Percentiles rank a stretch among this genome's conserved stretches.
Conservation (phyloP, 192 early-diverging fungal species). For the Umbelopsis isabellina region DNA sequence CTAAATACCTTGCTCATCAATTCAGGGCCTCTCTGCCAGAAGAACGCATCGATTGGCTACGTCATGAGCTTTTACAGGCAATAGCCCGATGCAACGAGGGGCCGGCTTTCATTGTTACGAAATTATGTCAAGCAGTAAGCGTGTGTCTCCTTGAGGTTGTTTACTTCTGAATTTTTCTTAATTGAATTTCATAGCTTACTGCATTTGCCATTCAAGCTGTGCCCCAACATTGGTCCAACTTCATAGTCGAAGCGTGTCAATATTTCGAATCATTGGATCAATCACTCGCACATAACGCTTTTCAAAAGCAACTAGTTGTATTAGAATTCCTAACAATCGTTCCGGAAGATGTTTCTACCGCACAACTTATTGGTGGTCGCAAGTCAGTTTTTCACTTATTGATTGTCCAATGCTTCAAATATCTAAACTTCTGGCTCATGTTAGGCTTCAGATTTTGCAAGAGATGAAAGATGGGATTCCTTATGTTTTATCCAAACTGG, state of each 20-base stretch:
- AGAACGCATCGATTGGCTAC: slow-evolving; percentile 57
- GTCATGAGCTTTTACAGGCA: slow-evolving; percentile 49
- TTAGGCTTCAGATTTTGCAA: slow-evolving; percentile 35
- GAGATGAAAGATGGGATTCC: slow-evolving; percentile 34
- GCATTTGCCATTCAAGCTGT: slow-evolving; percentile 51
- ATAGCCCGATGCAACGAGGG: slow-evolving; percentile 49
- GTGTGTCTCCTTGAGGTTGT: background rate
- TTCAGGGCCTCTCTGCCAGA: slow-evolving; percentile 52
- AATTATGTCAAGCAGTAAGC: slow-evolving; percentile 59
- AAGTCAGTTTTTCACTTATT: slow-evolving; percentile 40
- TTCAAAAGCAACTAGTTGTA: slow-evolving; percentile 41
- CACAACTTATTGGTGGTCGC: slow-evolving; percentile 44
- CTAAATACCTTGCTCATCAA: background rate
- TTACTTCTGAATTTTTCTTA: background rate
- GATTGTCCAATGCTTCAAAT: background rate
- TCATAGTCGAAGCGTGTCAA: slow-evolving; percentile 46
- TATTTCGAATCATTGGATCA: slow-evolving; percentile 38
- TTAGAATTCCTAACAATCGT: slow-evolving; percentile 58
- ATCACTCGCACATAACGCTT: slow-evolving; percentile 21
- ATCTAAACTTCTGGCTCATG: background rate
- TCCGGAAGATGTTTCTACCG: slow-evolving; percentile 56
- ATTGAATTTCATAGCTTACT: slow-evolving; percentile 42
- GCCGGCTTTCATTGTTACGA: slow-evolving; percentile 53
- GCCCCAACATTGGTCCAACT: slow-evolving; percentile 53
- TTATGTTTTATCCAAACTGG: slow-evolving; percentile 31